Evolutionary conservation across 1,284 basidiomycete species (phyloP).

Genomic region (Volvariella surrecta): DNA sequence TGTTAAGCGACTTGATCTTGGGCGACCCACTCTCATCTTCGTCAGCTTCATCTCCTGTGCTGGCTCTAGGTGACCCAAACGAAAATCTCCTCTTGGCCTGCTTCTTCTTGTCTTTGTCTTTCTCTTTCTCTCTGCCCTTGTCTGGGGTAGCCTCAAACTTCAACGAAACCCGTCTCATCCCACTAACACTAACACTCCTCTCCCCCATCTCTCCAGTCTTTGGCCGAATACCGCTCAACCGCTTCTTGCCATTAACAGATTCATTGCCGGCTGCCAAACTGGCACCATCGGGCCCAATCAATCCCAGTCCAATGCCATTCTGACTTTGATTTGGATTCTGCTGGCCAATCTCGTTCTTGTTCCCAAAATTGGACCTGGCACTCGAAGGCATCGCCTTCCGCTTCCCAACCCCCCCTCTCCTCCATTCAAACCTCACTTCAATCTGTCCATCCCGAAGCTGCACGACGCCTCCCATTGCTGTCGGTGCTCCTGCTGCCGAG

Average conservation of each 20-base stretch:
- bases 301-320: too few relatives aligned
- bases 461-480: background rate
- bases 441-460: conserved; percentile 23
- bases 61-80: background rate
- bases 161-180: too few relatives aligned
- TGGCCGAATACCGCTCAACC: conserved; percentile 17
- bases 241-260: conserved; percentile 4
- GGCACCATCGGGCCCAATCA: too few relatives aligned
- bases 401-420: conserved; percentile 30
- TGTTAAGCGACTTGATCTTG: too few relatives aligned
- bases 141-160: too few relatives aligned
- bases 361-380: conserved; percentile 6
- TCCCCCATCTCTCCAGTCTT: conserved; percentile 15
- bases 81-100: conserved; percentile 7
- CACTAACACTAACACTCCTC: background rate
- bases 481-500: conserved; percentile 2
- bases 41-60: conserved; percentile 12
- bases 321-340: too few relatives aligned
- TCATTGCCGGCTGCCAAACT: too few relatives aligned
- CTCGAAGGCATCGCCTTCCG: background rate
- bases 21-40: conserved; percentile 5
- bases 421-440: conserved; percentile 74
- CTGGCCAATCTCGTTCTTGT: too few relatives aligned
- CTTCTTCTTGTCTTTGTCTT: conserved; percentile 5
- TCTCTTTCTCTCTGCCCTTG: conserved; percentile 7